Evolutionary conservation across 805 yeast genomes (phyloP), one percentile per base, ranked within the genome.

Genomic region (Starmerella apis): DNA sequence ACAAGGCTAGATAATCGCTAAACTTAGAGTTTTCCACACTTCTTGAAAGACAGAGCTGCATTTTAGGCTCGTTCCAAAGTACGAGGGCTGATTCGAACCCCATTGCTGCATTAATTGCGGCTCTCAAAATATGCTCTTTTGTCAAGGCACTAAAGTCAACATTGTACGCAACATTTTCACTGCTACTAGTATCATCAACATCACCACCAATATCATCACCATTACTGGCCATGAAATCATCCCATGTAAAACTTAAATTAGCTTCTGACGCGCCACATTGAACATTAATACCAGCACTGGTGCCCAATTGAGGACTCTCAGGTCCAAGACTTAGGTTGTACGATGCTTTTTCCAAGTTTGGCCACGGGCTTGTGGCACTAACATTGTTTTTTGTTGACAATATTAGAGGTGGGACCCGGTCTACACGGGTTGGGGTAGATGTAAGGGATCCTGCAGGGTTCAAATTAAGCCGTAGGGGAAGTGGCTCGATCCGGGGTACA

Each of bases 1-100:
- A 49, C 4, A 23, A 23, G 7, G 22, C 25, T 3, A 54, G 39
- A 20, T 43, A 37, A 10, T 22, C 24, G 2, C 43, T 45, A 11
- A 52, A 33, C 13, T 42, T 13, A 4, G 48, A 28, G 4, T 14
- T 30, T 25, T 19, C 13, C 1, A 20, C 23, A 10, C 5, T 4
- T 14, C 20, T 16, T 8, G 22, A 9, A 10, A 37, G 42, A 14
- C 32, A 20, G n/a, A 47, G 41, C 4, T 16, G 50, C 46, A 31
- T 46, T 1, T 9, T 7, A 4, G 7, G 14, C 7, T 18, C 14
- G 39, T 50, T 30, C 54, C 55, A 55, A 1, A 1, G 6, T 4
- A 46, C 27, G 5, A 49, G n/a, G 3, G 22, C 35, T 3, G 56
- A 33, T 13, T 43, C 36, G 19, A 47, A 19, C 1, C 58, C 58